These are phyloP conservation scores for Smittium culicis DNA, from an alignment of 371 early-diverging fungal genomes.

Conservation along the genomic window DNA sequence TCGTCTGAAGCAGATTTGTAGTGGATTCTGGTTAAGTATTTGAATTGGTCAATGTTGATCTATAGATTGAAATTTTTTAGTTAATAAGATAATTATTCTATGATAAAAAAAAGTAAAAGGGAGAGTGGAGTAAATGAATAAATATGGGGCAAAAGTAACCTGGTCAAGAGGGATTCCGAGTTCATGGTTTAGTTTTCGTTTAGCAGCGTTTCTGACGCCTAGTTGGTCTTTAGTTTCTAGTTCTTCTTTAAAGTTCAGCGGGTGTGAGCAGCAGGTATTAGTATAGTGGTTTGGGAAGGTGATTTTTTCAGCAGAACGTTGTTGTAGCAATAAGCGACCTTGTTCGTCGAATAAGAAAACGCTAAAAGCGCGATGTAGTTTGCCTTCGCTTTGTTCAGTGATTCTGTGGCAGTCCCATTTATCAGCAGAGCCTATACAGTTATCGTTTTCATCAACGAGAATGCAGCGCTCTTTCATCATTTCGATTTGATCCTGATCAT, in stretches of 20 bases:
- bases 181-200: constrained; percentile 89
- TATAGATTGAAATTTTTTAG: no score
- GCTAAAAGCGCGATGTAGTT: constrained; percentile 92
- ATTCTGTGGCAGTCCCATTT: constrained; percentile 56
- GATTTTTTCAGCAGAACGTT: constrained; percentile 88
- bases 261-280: constrained; percentile 97
- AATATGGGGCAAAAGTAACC: no score
- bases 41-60: constrained; percentile 69
- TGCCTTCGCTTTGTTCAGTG: constrained; percentile 63
- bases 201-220: constrained; percentile 65
- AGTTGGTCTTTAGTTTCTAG: constrained; percentile 59
- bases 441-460: constrained; percentile 73
- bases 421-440: constrained; percentile 62
- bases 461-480: constrained; percentile 97
- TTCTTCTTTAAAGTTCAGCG: constrained; percentile 68
- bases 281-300: constrained; percentile 94
- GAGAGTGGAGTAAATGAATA: no score
- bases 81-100: no score
- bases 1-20: constrained; percentile 87
- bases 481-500: constrained; percentile 77
- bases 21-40: constrained; percentile 84
- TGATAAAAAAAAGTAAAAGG: no score
- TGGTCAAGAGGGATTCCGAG: constrained; percentile 71
- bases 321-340: constrained; percentile 77
- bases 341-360: constrained; percentile 82